Evolutionary conservation across 257 asterid species (phyloP), one percentile per base, ranked within the genome.

Genomic region (Orobanche coerulescens): DNA sequence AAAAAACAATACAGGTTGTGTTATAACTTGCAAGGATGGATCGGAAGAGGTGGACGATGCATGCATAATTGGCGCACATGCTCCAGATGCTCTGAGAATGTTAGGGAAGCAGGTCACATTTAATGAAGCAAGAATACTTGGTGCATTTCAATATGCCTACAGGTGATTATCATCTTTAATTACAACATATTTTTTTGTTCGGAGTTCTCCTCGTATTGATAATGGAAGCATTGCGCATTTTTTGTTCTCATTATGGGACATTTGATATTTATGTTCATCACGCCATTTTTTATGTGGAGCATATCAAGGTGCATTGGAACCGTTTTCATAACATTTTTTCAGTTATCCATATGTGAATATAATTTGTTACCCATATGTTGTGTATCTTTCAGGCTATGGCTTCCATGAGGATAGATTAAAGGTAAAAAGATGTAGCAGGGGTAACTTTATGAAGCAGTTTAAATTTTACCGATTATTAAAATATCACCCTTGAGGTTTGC

Each of bases 221-320:
- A n/a, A n/a, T n/a, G n/a, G n/a, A n/a, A n/a, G n/a, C n/a, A n/a
- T n/a, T n/a, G n/a, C n/a, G n/a, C n/a, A n/a, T n/a, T n/a, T n/a
- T n/a, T n/a, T n/a, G n/a, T n/a, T n/a, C n/a, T n/a, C n/a, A n/a
- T n/a, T 48, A 8, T 57, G 52, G 26, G 13, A 20, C 85, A 90
- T 96, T n/a, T 46, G 96, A 85, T 62, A 71, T 79, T 71, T 90
- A 62, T 79, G 79, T 90, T 64, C 97, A 90, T 49, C 85, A 70
- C 14, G 96, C 81, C 76, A 56, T 69, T 88, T 95, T 95, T 88
- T 88, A 43, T 81, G 82, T 70, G 96, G 96, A 71, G 83, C 88
- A 47, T 85, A 83, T 79, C 95, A 83, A 77, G 96, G 96, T 85
- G 47, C 53, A 28, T 31, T 61, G 10, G 0, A 12, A 31, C 30